Evolutionary conservation across 208 protist genomes (phyloP).

Genomic region (Leishmania gerbilli): DNA sequence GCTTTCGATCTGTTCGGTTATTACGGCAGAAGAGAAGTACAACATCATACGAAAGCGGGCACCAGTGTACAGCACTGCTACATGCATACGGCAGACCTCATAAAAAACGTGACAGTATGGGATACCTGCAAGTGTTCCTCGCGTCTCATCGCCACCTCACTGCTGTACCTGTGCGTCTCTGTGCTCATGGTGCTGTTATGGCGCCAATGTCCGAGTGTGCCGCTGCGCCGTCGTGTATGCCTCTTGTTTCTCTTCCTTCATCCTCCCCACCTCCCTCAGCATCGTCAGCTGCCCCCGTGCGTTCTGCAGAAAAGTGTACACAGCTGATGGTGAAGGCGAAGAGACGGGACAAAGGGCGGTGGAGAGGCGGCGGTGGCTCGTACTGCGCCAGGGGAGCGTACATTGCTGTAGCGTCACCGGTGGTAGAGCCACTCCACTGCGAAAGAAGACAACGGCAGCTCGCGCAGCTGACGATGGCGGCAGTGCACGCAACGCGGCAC

Average conservation of each 20-base stretch:
- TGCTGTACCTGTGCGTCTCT: background rate
- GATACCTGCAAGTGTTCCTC: conserved; percentile 24
- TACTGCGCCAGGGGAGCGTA: background rate
- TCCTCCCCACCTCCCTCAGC: background rate
- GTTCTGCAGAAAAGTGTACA: background rate
- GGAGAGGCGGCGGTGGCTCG: background rate
- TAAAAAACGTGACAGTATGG: conserved; percentile 6
- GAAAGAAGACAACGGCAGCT: background rate
- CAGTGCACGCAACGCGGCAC: background rate
- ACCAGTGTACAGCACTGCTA: background rate
- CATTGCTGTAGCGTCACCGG: background rate
- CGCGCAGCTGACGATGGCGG: background rate
- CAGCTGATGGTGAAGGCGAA: background rate
- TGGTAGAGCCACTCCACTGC: background rate
- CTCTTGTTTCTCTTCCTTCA: background rate
- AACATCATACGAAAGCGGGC: background rate
- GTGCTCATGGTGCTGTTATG: background rate
- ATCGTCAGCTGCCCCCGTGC: background rate
- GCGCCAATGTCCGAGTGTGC: background rate
- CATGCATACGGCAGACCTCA: background rate
- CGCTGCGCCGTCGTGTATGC: background rate
- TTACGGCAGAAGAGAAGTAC: background rate
- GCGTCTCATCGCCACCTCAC: conserved; percentile 10
- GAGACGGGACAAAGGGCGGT: background rate
- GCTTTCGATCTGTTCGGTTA: background rate